Conservation (phyloP, 2,329 filamentous ascomycete genomes). For the Boeremia lycopersici region DNA sequence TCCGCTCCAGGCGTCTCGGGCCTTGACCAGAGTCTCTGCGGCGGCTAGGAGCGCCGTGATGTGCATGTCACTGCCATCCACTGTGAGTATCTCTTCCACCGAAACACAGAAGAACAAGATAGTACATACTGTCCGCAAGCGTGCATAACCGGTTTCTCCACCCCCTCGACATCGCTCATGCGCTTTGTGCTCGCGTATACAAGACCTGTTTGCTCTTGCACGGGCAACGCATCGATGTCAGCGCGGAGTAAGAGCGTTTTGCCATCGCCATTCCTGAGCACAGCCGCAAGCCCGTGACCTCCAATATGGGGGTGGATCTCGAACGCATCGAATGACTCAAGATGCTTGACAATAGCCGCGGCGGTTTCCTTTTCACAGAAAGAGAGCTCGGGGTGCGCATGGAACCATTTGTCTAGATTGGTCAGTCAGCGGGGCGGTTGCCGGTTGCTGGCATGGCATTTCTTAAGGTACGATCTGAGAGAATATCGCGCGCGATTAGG, state of each 20-base stretch:
- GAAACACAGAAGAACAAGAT: not conserved
- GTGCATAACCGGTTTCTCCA: conserved; percentile 66
- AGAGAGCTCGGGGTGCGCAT: conserved; percentile 45
- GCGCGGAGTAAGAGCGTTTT: conserved; percentile 64
- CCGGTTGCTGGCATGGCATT: too few species aligned
- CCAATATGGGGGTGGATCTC: conserved; percentile 60
- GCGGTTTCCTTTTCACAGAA: conserved; percentile 45
- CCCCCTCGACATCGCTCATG: conserved; percentile 54
- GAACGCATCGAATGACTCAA: conserved; percentile 43
- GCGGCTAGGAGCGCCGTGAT: conserved; percentile 64
- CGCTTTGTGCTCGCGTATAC: conserved; percentile 60
- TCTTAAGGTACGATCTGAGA: not conserved
- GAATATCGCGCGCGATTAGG: too few species aligned
- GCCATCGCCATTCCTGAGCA: conserved; percentile 62
- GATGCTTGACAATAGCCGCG: conserved; percentile 35
- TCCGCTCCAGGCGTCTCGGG: conserved; percentile 61
- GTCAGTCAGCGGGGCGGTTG: not conserved
- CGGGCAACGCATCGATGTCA: conserved; percentile 67
- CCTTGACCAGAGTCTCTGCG: conserved; percentile 55
- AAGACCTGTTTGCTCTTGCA: conserved; percentile 62
- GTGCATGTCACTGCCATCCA: conserved; percentile 58
- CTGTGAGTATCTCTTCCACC: not conserved
- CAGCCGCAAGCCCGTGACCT: conserved; percentile 63
- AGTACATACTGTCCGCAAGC: conserved; percentile 61
- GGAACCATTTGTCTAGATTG: conserved; percentile 41